Evolutionary conservation across 352 stramenopile genomes (phyloP).

Genomic region (Peronospora farinosa): DNA sequence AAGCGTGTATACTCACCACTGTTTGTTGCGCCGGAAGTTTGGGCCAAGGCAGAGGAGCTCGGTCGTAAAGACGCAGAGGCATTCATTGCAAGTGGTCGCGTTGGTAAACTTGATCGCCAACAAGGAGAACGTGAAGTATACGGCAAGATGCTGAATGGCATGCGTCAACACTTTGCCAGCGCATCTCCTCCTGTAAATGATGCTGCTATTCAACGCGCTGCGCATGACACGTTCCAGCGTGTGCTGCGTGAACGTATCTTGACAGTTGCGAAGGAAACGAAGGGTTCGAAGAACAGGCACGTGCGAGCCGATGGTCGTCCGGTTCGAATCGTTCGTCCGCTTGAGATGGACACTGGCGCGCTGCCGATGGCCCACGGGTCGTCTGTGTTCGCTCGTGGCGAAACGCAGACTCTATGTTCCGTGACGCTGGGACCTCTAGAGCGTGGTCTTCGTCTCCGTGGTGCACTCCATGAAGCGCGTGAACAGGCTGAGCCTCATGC

Average conservation of each 20-base stretch:
- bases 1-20: slow-evolving; percentile 59
- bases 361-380: slow-evolving; percentile 88
- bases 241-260: slow-evolving; percentile 67
- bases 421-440: slow-evolving; percentile 84
- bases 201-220: slow-evolving; percentile 46
- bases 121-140: slow-evolving; percentile 63
- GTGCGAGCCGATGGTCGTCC: slow-evolving; percentile 83
- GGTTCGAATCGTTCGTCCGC: slow-evolving; percentile 70
- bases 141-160: slow-evolving; percentile 55
- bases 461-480: slow-evolving; percentile 41
- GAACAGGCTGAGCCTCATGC: slow-evolving; percentile 30
- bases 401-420: slow-evolving; percentile 87
- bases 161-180: slow-evolving; percentile 45
- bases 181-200: slow-evolving; percentile 36
- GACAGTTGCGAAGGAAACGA: slow-evolving; percentile 23
- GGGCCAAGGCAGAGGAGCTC: slow-evolving; percentile 50
- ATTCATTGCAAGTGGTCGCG: slow-evolving; percentile 28
- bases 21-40: slow-evolving; percentile 45
- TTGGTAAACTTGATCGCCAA: slow-evolving; percentile 58
- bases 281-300: slow-evolving; percentile 29
- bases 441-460: slow-evolving; percentile 62
- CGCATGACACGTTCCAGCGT: slow-evolving; percentile 72
- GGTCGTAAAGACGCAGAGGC: slow-evolving; percentile 41
- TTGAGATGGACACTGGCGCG: slow-evolving; percentile 84
- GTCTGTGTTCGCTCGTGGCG: slow-evolving; percentile 79